Evolutionary conservation across 345 rosid genomes (phyloP), one percentile per base, ranked within the genome.

Genomic region (Cardamine occulta): DNA sequence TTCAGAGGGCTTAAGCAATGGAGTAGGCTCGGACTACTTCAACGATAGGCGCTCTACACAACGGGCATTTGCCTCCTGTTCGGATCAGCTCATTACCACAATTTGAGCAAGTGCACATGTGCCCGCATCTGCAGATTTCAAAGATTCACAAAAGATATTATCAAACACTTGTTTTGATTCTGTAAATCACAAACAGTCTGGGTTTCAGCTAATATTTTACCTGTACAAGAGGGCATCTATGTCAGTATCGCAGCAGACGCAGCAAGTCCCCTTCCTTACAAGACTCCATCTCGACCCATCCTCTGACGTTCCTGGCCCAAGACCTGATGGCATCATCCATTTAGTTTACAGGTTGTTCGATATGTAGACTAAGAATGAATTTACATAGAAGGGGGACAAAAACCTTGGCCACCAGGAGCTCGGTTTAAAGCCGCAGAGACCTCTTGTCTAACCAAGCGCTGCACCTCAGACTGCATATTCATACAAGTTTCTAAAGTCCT

Each of bases 11-110:
- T 35, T 68, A 86, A 85, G 79, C 84, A 81, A 89, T 88, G 55
- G 96, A 86, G 87, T 89, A 89, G 39, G 96, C 96, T 75, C 92
- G 84, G 66, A 89, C 82, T 18, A 89, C 96, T 80, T 89, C 92
- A 6, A 86, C 79, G 19, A 89, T 89, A 1, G 92, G 95, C 7
- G 95, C 95, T 73, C 92, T 82, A 75, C 95, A 89, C 74, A 89
- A 63, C 0, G 96, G 92, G 74, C 96, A 89, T 77, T 86, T 88
- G 23, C 92, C 92, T 32, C 90, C 96, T 0, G 85, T 84, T 19
- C 92, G 81, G 17, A 88, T 78, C 74, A 89, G 81, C 83, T 89
- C 92, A 40, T 86, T 86, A 29, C 88, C 92, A 34, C 96, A 89
- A 76, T 89, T 89, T 67, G 89, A 88, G 42, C 96, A 89, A 39